phyloP scores from a whole-genome alignment of 257 asterid genomes.

The Solanum clarkiae region DNA sequence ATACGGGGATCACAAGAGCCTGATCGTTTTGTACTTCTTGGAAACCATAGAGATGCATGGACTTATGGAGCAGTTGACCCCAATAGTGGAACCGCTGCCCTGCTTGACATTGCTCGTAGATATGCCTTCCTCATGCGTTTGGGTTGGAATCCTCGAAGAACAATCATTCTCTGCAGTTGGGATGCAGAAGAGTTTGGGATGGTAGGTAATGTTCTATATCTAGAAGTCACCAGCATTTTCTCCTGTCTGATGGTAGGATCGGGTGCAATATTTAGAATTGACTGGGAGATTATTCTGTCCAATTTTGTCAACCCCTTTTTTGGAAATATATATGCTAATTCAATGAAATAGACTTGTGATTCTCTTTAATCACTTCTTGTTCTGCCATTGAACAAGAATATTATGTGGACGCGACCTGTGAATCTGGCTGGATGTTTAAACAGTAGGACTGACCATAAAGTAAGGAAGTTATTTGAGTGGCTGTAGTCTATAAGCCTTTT shows the following conservation, averaged over 20 bases:
- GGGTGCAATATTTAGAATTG: not conserved
- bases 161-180: constrained; percentile 87
- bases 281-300: not conserved
- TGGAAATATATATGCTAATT: not conserved
- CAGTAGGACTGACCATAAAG: not conserved
- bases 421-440: not conserved
- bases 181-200: constrained; percentile 99
- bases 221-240: not conserved
- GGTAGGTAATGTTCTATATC: constrained; percentile 65
- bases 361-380: not conserved
- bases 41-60: constrained; percentile 99
- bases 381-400: not conserved
- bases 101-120: constrained; percentile 86
- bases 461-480: not conserved
- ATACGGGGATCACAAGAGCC: constrained; percentile 75
- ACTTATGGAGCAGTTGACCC: constrained; percentile 99
- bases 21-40: constrained; percentile 63
- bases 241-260: not conserved
- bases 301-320: not conserved
- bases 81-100: constrained; percentile 84
- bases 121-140: constrained; percentile 54
- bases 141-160: constrained; percentile 91
- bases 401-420: not conserved
- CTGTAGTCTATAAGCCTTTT: not conserved
- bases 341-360: not conserved